Percentiles rank a stretch among this genome's conserved stretches.
phyloP scores from a whole-genome alignment of 2,329 filamentous ascomycete species.

The Ophiobolus disseminans region DNA sequence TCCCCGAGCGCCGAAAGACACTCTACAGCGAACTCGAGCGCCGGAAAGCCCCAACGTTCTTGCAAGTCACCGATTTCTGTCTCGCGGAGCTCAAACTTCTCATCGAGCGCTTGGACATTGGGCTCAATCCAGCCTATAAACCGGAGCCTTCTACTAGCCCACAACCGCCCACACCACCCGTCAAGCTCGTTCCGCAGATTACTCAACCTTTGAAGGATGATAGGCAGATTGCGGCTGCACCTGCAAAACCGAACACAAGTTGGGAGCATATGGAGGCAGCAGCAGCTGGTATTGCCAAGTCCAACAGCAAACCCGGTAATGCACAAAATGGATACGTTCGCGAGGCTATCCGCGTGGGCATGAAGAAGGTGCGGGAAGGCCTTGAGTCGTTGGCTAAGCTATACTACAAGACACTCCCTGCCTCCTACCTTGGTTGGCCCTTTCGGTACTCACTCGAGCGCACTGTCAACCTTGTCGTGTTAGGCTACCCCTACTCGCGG shows the following conservation, averaged over 20 bases:
- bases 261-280: slow-evolving; percentile 35
- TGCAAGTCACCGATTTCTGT: slow-evolving; percentile 75
- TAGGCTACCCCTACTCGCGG: slow-evolving; percentile 77
- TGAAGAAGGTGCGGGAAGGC: slow-evolving; percentile 41
- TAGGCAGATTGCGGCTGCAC: slow-evolving; percentile 54
- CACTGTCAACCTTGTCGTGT: slow-evolving; percentile 69
- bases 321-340: slow-evolving; percentile 47
- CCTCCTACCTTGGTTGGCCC: slow-evolving; percentile 65
- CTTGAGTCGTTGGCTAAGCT: slow-evolving; percentile 36
- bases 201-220: slow-evolving; percentile 57
- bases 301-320: slow-evolving; percentile 38
- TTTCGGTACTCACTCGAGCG: slow-evolving; percentile 75
- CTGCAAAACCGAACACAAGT: slow-evolving; percentile 46
- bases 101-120: slow-evolving; percentile 68
- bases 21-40: slow-evolving; percentile 91
- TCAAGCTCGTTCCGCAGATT: slow-evolving; percentile 59
- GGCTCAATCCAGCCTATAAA: slow-evolving; percentile 38
- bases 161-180: slow-evolving; percentile 29
- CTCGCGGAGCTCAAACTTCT: slow-evolving; percentile 73
- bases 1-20: slow-evolving; percentile 75
- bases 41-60: slow-evolving; percentile 79
- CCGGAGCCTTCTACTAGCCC: slow-evolving; percentile 19
- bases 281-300: slow-evolving; percentile 56
- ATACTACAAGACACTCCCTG: slow-evolving; percentile 33
- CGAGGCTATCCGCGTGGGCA: slow-evolving; percentile 41